phyloP scores from a whole-genome alignment of 345 rosid species.

The Microcos paniculata region DNA sequence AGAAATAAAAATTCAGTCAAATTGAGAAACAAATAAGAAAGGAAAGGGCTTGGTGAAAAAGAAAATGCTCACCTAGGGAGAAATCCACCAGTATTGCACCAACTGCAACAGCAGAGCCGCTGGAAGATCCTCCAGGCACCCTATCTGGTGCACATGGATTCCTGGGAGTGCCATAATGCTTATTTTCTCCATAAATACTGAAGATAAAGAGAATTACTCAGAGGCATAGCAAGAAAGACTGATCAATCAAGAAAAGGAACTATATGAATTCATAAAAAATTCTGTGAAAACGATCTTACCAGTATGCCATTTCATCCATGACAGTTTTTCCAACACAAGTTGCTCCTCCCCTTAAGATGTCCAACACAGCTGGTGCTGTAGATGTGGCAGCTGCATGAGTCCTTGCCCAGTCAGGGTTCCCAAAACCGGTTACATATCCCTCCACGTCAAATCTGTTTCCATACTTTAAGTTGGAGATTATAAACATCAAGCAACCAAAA shows the following conservation, averaged over 20 bases:
- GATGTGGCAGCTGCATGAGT: constrained; percentile 72
- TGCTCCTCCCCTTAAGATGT: constrained; percentile 68
- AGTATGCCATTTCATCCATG: constrained; percentile 97
- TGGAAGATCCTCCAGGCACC: constrained; percentile 94
- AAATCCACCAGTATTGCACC: constrained; percentile 82
- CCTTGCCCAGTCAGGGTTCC: constrained; percentile 91
- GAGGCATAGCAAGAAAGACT: not conserved
- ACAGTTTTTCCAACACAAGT: constrained; percentile 68
- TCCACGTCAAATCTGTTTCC: constrained; percentile 72
- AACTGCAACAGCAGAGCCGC: constrained; percentile 95
- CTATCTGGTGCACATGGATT: constrained; percentile 76
- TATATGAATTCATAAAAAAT: not conserved
- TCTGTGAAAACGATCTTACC: constrained; percentile 28
- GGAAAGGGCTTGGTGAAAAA: not conserved
- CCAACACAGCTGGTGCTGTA: constrained; percentile 69
- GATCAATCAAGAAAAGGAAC: not conserved
- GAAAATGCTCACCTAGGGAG: constrained; percentile 56
- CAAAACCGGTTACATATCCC: constrained; percentile 84
- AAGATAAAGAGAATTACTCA: not conserved
- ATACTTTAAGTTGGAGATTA: not conserved
- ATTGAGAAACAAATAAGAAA: not conserved
- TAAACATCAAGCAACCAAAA: too few species aligned
- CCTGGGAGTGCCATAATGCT: constrained; percentile 80
- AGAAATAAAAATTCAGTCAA: not conserved
- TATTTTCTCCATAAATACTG: constrained; percentile 88